Base-by-base conservation (phyloP, 805 yeast genomes). In the Sugiyamaella boreocaroliniensis region DNA sequence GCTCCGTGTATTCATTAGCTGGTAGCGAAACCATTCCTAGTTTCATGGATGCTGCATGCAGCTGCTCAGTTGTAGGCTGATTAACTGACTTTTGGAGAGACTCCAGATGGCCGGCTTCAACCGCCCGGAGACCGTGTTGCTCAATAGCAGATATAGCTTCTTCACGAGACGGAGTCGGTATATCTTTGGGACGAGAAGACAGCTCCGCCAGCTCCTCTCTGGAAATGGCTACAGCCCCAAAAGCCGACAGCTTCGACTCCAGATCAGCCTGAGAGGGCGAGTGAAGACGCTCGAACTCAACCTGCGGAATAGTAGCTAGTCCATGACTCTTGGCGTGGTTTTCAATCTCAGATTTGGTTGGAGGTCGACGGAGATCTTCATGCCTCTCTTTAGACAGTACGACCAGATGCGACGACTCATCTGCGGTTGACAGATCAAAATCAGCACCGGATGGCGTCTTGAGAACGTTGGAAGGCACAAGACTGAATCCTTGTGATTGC, bases 1-100 rank as follows among this genome's bases (percentile, higher is more conserved):
- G 37, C 26, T 57, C 55, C 10, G 44, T 50, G 16, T 58, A 40
- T 16, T 58, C 61, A 2, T 14, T 45, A 1, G 43, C 50, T 7
- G 56, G 46, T 10, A 57, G 47, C 8, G 59, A 34, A 4, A 55
- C 58, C 50, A 71, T 58, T 1, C 74, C 76, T 22, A 69, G 57
- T 10, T 63, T 63, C n/a, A 54, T 56, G 9, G 73, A 69, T 32
- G 53, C 61, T 4, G 61, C 16, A n/a, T 32, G 15, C 16, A 53
- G 12, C 29, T 45, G 45, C 29, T 49, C 53, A 5, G 34, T 22
- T 10, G 14, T 10, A 4, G 50, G 52, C 32, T 45, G 19, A 32
- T 52, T 52, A 34, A 63, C 60, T 37, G 54, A 53, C 19, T 49
- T 49, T 16, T 42, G 55, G 19, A 67, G 49, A 14, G 43, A 49